A percentile compares a stretch with the other conserved stretches of the same genome.
Evolutionary conservation across 1,139 yeast genomes (phyloP).

Genomic region (Blastobotrys capitulatus): DNA sequence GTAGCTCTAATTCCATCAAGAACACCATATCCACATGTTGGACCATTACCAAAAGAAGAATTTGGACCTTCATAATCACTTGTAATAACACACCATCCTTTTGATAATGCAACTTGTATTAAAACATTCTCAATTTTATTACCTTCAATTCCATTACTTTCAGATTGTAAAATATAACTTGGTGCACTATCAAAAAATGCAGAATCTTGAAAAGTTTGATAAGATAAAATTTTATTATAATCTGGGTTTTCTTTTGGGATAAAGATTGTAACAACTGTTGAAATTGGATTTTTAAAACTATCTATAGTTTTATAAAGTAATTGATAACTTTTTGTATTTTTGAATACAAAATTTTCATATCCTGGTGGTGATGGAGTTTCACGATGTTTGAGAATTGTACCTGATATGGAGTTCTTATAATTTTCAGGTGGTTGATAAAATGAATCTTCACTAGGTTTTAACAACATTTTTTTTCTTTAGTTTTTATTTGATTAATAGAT

Average conservation of each 20-base stretch:
- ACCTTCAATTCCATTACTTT: no score
- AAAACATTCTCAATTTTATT: no score
- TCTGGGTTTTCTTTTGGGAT: conserved; percentile 19
- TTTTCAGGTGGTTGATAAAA: no score
- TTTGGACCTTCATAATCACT: conserved; percentile 22
- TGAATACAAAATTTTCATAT: no score
- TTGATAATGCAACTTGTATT: no score
- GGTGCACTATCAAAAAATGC: conserved; percentile 27
- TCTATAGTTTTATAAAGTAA: conserved; percentile 26
- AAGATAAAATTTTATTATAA: conserved; percentile 21
- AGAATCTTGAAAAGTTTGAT: conserved; percentile 29
- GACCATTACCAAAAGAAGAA: conserved; percentile 22
- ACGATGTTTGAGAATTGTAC: no score
- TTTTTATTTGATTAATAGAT: no score
- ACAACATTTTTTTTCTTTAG: no score
- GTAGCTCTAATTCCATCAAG: conserved; percentile 21
- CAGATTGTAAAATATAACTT: conserved; percentile 16
- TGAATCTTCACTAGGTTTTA: no score
- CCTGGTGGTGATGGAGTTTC: no score
- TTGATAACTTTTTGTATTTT: conserved; percentile 14
- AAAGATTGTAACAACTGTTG: conserved; percentile 27
- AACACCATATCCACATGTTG: conserved; percentile 18
- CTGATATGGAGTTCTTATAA: no score
- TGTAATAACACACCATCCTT: no score
- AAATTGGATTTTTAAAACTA: conserved; percentile 23